phyloP scores from a whole-genome alignment of 306 rosid genomes.

The Aeschynomene evenia region DNA sequence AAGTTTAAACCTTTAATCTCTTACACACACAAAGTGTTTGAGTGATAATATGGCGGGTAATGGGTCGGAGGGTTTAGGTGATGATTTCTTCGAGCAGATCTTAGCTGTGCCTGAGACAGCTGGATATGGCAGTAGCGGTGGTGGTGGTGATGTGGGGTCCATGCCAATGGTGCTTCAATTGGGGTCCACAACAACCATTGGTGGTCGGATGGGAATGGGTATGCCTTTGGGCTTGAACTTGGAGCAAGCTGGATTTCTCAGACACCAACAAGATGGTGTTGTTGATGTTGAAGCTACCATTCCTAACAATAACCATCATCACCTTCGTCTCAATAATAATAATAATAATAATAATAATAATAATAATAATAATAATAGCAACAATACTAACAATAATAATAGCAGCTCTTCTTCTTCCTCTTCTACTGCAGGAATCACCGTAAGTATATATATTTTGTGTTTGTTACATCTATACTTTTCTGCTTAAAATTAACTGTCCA shows the following conservation, averaged over 20 bases:
- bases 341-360: slow-evolving; percentile 17
- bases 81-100: slow-evolving; percentile 93
- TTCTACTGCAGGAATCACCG: slow-evolving; percentile 48
- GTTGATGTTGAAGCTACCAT: slow-evolving; percentile 37
- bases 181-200: slow-evolving; percentile 40
- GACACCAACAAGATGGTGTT: slow-evolving; percentile 46
- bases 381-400: slow-evolving; percentile 16
- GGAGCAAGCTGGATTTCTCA: slow-evolving; percentile 61
- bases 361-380: slow-evolving; percentile 16
- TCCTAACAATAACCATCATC: neutral
- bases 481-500: too few relatives aligned
- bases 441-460: too few relatives aligned
- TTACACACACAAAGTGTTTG: neutral
- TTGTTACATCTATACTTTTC: too few relatives aligned
- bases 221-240: slow-evolving; percentile 84
- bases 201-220: slow-evolving; percentile 47
- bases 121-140: slow-evolving; percentile 48
- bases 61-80: slow-evolving; percentile 72
- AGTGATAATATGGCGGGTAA: slow-evolving; percentile 63
- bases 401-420: slow-evolving; percentile 38
- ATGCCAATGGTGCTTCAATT: slow-evolving; percentile 47
- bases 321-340: slow-evolving; percentile 29
- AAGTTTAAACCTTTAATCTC: neutral
- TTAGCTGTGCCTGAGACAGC: slow-evolving; percentile 46
- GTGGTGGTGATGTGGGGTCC: slow-evolving; percentile 41